Conservation (phyloP, 768 basidiomycete genomes). For the Coprinopsis sp. region DNA sequence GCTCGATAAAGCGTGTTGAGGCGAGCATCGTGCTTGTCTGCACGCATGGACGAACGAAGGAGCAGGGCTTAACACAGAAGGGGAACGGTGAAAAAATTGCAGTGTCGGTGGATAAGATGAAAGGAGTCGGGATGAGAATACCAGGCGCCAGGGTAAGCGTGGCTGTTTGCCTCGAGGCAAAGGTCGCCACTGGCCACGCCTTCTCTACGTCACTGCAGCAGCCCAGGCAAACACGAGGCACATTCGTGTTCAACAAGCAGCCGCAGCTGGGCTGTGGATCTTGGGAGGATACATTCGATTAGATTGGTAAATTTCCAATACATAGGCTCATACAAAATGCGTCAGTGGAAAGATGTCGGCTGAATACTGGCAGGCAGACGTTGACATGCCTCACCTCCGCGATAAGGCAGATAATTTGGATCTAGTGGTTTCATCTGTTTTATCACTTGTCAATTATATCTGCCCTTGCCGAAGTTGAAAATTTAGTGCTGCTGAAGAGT, state of each 20-base stretch:
- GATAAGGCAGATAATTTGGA: no score
- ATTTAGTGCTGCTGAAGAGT: no score
- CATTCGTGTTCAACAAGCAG: not conserved
- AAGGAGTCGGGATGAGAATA: not conserved
- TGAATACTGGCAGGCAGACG: no score
- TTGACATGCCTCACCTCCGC: no score
- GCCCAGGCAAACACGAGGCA: constrained; percentile 5
- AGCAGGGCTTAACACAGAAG: not conserved
- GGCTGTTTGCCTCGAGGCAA: constrained; percentile 7
- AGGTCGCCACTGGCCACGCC: not conserved
- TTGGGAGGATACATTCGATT: not conserved
- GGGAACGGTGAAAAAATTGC: constrained; percentile 2
- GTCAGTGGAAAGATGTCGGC: no score
- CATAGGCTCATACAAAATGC: no score
- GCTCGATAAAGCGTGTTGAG: not conserved
- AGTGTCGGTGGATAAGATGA: not conserved
- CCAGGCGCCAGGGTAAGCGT: not conserved
- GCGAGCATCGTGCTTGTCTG: not conserved
- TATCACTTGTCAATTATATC: no score
- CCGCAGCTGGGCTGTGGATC: not conserved
- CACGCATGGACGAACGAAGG: not conserved
- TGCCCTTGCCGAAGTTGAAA: no score
- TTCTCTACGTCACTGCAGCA: constrained; percentile 3
- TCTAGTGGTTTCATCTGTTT: no score
- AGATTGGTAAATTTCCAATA: no score